Evolutionary conservation across 208 protist genomes (phyloP).

Genomic region (Trypanosoma lewisi): DNA sequence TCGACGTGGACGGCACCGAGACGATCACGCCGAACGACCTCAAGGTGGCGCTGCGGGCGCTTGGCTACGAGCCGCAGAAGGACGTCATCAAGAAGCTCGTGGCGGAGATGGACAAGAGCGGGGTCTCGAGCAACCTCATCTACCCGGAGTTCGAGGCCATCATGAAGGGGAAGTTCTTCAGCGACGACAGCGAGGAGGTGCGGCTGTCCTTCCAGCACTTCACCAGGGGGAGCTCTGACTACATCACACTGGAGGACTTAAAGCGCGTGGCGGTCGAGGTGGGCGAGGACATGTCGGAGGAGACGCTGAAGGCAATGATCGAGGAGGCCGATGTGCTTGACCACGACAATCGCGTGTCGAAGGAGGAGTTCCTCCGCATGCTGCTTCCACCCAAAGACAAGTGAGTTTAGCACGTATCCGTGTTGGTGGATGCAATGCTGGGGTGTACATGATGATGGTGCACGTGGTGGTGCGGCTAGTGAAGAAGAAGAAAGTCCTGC

Average conservation of each 20-base stretch:
- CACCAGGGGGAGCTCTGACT: slow-evolving; percentile 92
- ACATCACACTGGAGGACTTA: slow-evolving; percentile 96
- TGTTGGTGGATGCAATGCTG: neutral
- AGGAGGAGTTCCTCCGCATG: slow-evolving; percentile 96
- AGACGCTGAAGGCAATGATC: slow-evolving; percentile 96
- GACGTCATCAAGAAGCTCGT: slow-evolving; percentile 90
- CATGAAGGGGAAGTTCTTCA: slow-evolving; percentile 88
- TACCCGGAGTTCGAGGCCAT: slow-evolving; percentile 90
- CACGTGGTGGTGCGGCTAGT: too few relatives aligned
- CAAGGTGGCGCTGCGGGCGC: slow-evolving; percentile 92
- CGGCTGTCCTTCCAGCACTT: slow-evolving; percentile 94
- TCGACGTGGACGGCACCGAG: slow-evolving; percentile 94
- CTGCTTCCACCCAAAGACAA: slow-evolving; percentile 44
- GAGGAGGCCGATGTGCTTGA: slow-evolving; percentile 93
- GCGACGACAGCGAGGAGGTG: slow-evolving; percentile 92
- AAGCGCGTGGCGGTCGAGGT: slow-evolving; percentile 92
- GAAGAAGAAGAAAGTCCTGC: neutral
- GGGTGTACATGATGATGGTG: neutral
- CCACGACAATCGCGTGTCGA: slow-evolving; percentile 91
- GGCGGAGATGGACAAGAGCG: slow-evolving; percentile 89
- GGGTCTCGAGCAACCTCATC: slow-evolving; percentile 89
- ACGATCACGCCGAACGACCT: slow-evolving; percentile 92
- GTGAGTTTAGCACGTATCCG: neutral
- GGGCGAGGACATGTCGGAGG: slow-evolving; percentile 95
- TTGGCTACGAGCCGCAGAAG: slow-evolving; percentile 95